Conservation (phyloP, 1,139 yeast genomes). For the Kazachstania sp. region DNA sequence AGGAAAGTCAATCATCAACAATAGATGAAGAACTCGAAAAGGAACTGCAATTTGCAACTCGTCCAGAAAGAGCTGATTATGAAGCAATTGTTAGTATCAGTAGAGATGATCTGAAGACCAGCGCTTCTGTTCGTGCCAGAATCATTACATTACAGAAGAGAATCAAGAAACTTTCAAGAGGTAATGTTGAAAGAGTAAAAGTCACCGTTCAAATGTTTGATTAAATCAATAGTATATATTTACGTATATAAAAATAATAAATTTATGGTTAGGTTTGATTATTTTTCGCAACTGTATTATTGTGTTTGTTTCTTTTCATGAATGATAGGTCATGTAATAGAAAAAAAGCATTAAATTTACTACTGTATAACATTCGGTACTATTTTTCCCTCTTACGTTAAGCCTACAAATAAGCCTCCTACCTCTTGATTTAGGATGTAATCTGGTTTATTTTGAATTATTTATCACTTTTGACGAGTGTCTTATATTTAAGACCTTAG, state of each 20-base stretch:
- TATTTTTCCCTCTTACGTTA: no score
- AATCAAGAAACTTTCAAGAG: conserved; percentile 42
- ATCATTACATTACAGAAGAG: conserved; percentile 44
- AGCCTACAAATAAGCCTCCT: no score
- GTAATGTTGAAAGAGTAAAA: conserved; percentile 35
- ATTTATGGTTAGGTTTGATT: neutral
- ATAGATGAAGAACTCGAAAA: conserved; percentile 7
- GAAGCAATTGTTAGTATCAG: conserved; percentile 42
- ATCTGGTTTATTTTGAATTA: no score
- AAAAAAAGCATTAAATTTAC: no score
- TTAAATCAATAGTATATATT: neutral
- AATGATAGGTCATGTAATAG: no score
- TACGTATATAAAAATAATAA: neutral
- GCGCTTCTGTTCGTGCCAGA: conserved; percentile 48
- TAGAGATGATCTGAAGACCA: conserved; percentile 44
- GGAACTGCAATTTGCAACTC: neutral
- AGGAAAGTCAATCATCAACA: neutral
- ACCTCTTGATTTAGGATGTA: no score
- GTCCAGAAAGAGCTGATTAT: conserved; percentile 20
- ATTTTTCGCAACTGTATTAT: no score
- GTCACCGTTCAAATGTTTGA: conserved; percentile 30
- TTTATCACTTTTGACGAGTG: no score
- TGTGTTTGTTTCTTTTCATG: no score
- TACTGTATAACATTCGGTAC: no score
- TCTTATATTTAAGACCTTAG: no score